Base-by-base conservation (phyloP, 148 eudicot species). In the Camellia japonica region DNA sequence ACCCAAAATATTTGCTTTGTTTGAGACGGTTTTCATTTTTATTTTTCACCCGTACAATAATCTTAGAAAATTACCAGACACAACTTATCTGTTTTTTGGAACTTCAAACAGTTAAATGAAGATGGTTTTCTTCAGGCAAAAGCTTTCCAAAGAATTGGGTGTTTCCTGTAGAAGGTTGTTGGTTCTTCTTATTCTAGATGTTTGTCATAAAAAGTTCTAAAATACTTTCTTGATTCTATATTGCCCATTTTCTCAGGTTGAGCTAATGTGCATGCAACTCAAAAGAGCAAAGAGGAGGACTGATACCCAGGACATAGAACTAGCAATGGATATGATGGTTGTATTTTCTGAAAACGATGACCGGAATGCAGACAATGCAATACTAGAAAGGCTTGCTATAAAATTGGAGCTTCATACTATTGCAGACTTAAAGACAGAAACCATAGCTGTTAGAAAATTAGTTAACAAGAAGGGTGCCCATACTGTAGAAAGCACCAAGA, bases 221-320 rank as follows among this genome's bases (percentile, higher is more conserved):
- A 55, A 55, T 55, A 55, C 12, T 61, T 42, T 44, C 13, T 19
- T 41, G 12, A 38, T 77, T 51, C 42, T 19, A 7, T 54, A 23
- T 46, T 51, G 68, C 47, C 54, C 16, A 60, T 70, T 60, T 67
- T 18, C 58, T 19, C 82, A 93, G 97, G 83, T 88, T 38, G 95
- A 90, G 79, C 80, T 90, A 8, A 84, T 89, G 85, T 47, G 83
- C 0, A 73, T 60, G 46, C 97, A 93, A 84, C 83, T 93, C 0
- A 90, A 76, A 66, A 87, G 93, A 80, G 88, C 92, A 0, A 90
- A 89, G 62, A 84, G 77, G 59, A 82, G 97, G 78, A 83, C 86
- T 10, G 92, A 93, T 63, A 87, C 90, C 12, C 97, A 90, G 80
- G 95, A 93, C 72, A 90, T 93, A 79, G 91, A 89, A 64, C 79